Conservation (phyloP, 2,329 filamentous ascomycete genomes). For the Monilinia fructigena region DNA sequence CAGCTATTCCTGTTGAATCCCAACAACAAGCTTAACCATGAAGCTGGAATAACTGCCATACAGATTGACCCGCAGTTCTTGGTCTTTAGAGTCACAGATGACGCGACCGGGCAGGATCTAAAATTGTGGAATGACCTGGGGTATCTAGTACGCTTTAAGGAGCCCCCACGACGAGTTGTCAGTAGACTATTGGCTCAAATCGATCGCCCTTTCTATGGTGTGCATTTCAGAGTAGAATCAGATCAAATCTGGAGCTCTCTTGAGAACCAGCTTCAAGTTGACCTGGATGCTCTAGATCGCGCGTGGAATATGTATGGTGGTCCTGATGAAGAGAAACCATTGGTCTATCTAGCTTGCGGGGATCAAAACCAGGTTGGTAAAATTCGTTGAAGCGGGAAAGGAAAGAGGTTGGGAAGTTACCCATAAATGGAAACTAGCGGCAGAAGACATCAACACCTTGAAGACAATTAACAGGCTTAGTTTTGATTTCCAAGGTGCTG, state of each 20-base stretch:
- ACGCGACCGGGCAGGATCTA: conserved; percentile 41
- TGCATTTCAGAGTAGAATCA: conserved; percentile 43
- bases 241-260: conserved; percentile 43
- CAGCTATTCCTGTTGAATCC: conserved; percentile 24
- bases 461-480: conserved; percentile 36
- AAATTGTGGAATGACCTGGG: conserved; percentile 42
- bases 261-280: conserved; percentile 40
- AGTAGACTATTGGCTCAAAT: conserved; percentile 34
- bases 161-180: conserved; percentile 36
- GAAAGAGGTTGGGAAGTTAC: conserved; percentile 41
- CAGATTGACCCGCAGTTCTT: conserved; percentile 39
- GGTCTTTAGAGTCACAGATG: conserved; percentile 42
- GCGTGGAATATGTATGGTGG: conserved; percentile 38
- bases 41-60: conserved; percentile 39
- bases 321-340: conserved; percentile 32
- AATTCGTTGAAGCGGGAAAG: conserved; percentile 38
- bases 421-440: conserved; percentile 40
- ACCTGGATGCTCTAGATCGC: conserved; percentile 41
- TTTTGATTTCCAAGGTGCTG: conserved; percentile 42
- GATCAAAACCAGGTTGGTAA: conserved; percentile 40
- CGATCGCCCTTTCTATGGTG: conserved; percentile 39
- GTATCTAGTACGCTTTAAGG: conserved; percentile 39
- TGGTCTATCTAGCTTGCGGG: conserved; percentile 42
- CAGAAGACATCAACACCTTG: conserved; percentile 29
- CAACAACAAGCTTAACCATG: conserved; percentile 21